Evolutionary conservation across 2,329 filamentous ascomycete genomes (phyloP).

Genomic region (Verticillium alfalfae): DNA sequence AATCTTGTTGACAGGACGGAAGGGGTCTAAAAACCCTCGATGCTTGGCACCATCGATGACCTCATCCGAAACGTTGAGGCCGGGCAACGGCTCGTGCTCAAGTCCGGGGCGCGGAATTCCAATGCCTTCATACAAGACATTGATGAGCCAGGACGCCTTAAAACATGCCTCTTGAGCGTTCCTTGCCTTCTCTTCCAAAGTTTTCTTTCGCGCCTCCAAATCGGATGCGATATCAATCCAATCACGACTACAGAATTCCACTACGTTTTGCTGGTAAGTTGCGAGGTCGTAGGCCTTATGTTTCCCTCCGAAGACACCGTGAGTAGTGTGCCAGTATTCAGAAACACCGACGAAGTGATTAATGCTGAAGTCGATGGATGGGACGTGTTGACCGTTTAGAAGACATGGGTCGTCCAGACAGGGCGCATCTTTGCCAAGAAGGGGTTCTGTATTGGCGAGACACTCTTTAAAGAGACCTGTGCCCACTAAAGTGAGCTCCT

Average conservation of each 20-base stretch:
- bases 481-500: conserved; percentile 60
- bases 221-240: conserved; percentile 72
- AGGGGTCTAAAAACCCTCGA: conserved; percentile 75
- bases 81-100: conserved; percentile 51
- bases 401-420: conserved; percentile 82
- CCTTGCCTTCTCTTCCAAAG: conserved; percentile 70
- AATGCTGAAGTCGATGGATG: conserved; percentile 91
- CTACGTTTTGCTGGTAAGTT: conserved; percentile 80
- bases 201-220: conserved; percentile 62
- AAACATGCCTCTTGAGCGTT: conserved; percentile 88
- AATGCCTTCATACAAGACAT: conserved; percentile 91
- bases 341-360: conserved; percentile 98
- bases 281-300: conserved; percentile 84
- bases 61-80: conserved; percentile 67
- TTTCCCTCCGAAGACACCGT: conserved; percentile 79
- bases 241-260: conserved; percentile 76
- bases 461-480: conserved; percentile 88
- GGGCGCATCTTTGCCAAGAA: conserved; percentile 83
- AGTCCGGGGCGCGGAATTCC: conserved; percentile 82
- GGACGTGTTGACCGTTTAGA: conserved; percentile 85
- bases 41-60: conserved; percentile 63
- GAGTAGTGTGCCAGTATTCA: conserved; percentile 98
- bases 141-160: conserved; percentile 97
- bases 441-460: conserved; percentile 71
- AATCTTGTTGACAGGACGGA: conserved; percentile 91